Base-by-base conservation (phyloP, 306 rosid species). In the Neltuma alba region DNA sequence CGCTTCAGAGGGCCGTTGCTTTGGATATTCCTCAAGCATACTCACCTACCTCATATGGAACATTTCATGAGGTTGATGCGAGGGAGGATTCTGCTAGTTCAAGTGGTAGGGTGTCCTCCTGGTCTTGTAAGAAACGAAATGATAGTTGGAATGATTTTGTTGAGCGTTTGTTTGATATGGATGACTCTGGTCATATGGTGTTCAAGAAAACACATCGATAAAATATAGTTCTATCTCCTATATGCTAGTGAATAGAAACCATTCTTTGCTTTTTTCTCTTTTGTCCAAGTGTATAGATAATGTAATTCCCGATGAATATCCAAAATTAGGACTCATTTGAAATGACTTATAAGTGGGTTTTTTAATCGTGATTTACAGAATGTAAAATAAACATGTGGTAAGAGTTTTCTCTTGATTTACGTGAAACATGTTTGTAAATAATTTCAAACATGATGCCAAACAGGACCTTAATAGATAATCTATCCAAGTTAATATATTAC, bases 81-180 rank as follows among this genome's bases (percentile, higher is more conserved):
- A 91, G 89, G 7, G 96, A 91, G 70, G 86, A 89, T 70, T 89
- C 99, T 37, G 80, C 79, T 66, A 82, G 83, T 78, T 86, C 89
- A 14, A 76, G 74, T 2, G 74, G 9, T 67, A 84, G 68, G 41
- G 54, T 38, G 28, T 82, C 88, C 2, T 81, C 86, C 1, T 60
- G 34, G 23, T 72, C 87, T 7, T 15, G 57, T 27, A 76, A 79
- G 58, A 86, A 78, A 57, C 81, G 80, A 84, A 80, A 80, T 18
- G 92, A 87, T 36, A 88, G 89, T 69, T 95, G 97, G 99, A 90
- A 92, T 74, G 90, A 85, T 5, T 92, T 92, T 44, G 90, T 90
- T 3, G 92, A 75, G 66, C 94, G 94, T 44, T 79, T 89, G 42
- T 95, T 95, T 44, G 87, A 92, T 14, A 86, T 85, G 47, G 92